Conservation (phyloP, 1,139 yeast genomes). For the Arxiozyma telluris region DNA sequence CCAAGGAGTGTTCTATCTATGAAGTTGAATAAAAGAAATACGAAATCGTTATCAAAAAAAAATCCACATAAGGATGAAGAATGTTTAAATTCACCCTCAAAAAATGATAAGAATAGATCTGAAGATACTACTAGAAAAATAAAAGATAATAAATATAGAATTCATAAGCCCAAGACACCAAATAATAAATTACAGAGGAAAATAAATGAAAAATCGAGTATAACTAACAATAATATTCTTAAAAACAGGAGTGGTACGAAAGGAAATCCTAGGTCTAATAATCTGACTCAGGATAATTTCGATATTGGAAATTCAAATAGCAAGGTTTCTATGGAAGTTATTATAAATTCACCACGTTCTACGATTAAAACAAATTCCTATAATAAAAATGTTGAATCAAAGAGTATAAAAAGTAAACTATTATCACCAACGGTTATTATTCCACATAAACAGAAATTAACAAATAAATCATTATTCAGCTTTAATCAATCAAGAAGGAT, state of each 20-base stretch:
- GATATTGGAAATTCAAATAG: background rate
- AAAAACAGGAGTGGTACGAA: background rate
- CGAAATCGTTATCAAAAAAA: background rate
- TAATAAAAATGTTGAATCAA: background rate
- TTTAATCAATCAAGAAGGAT: background rate
- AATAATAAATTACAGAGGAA: background rate
- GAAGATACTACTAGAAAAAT: background rate
- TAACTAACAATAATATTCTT: background rate
- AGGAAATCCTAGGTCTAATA: background rate
- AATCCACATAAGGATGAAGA: background rate
- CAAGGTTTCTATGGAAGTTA: background rate
- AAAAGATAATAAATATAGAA: background rate
- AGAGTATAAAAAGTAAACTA: background rate
- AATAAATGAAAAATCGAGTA: background rate
- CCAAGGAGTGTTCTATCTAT: conserved; percentile 27
- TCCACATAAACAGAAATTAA: background rate
- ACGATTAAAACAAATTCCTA: background rate
- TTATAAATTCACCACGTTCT: background rate
- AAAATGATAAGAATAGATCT: background rate
- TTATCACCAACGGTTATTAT: background rate
- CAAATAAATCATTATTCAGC: background rate
- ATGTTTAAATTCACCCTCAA: background rate
- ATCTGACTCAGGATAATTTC: background rate
- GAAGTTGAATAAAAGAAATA: conserved; percentile 2
- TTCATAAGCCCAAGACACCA: conserved; percentile 5